Conservation (phyloP, 2,329 filamentous ascomycete genomes). For the Pleurostoma richardsiae region DNA sequence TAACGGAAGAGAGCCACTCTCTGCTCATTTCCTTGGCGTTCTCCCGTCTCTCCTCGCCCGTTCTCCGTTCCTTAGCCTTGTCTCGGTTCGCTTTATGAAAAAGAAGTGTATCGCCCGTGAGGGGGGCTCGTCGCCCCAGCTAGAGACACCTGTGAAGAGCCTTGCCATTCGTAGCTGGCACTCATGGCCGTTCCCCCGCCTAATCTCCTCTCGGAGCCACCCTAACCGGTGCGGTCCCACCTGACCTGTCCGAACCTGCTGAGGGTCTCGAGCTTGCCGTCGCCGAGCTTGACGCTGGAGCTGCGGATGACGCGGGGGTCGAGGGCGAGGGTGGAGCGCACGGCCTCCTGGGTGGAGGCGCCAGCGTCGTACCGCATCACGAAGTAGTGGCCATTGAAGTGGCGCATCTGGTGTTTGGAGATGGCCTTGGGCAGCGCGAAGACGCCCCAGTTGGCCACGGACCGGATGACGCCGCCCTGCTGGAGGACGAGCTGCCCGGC, state of each 20-base stretch:
- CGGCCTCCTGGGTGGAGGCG: conserved; percentile 64
- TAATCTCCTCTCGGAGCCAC: neutral
- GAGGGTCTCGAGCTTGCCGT: conserved; percentile 73
- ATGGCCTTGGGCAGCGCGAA: conserved; percentile 79
- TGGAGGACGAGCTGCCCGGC: conserved; percentile 78
- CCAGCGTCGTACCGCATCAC: conserved; percentile 92
- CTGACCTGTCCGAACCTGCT: conserved; percentile 42
- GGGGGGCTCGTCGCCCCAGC: too few relatives aligned
- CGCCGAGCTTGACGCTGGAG: conserved; percentile 79
- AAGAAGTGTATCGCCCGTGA: too few relatives aligned
- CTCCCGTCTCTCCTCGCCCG: too few relatives aligned
- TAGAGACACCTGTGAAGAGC: too few relatives aligned
- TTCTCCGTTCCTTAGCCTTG: too few relatives aligned
- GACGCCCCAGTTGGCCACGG: conserved; percentile 91
- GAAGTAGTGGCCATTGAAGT: conserved; percentile 91
- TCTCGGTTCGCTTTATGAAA: too few relatives aligned
- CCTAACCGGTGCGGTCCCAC: conserved; percentile 32
- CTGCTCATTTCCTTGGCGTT: too few relatives aligned
- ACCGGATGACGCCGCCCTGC: conserved; percentile 83
- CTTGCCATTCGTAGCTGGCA: too few relatives aligned
- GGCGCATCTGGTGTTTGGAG: conserved; percentile 74
- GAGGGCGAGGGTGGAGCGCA: conserved; percentile 70
- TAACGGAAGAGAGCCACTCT: too few relatives aligned
- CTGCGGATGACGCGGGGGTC: conserved; percentile 90
- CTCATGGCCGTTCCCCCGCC: too few relatives aligned